These are phyloP conservation scores for Emmonsia crescens DNA, from an alignment of 2,329 filamentous ascomycete species.

Conservation along the genomic window DNA sequence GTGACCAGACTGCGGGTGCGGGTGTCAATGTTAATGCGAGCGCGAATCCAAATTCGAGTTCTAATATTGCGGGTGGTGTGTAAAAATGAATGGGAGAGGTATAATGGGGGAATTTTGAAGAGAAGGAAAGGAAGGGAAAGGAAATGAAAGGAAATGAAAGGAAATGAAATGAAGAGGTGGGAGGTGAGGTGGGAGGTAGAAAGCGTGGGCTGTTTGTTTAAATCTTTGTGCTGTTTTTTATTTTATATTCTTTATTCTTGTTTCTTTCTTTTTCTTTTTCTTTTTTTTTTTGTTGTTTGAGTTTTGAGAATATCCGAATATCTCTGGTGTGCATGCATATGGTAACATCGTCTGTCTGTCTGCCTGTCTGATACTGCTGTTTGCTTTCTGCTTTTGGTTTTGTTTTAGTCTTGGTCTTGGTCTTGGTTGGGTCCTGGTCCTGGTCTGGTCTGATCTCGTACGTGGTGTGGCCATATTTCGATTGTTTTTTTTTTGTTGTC, in stretches of 20 bases:
- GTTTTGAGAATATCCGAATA: background rate
- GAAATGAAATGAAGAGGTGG: background rate
- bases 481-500: too few relatives aligned
- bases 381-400: background rate
- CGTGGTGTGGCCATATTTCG: too few relatives aligned
- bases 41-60: background rate
- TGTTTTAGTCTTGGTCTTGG: background rate
- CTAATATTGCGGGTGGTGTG: background rate
- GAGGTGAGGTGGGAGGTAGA: background rate
- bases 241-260: background rate
- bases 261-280: background rate
- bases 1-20: background rate
- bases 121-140: background rate
- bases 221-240: background rate
- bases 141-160: too few relatives aligned
- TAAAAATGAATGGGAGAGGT: background rate
- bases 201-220: too few relatives aligned
- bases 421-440: too few relatives aligned
- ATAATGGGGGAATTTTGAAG: background rate
- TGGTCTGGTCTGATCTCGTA: too few relatives aligned
- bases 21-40: background rate
- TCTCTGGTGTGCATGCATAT: background rate
- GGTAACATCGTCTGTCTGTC: background rate
- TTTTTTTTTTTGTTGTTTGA: background rate
- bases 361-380: background rate